phyloP scores from a whole-genome alignment of 441 rosid genomes.

The Populus hybrid region DNA sequence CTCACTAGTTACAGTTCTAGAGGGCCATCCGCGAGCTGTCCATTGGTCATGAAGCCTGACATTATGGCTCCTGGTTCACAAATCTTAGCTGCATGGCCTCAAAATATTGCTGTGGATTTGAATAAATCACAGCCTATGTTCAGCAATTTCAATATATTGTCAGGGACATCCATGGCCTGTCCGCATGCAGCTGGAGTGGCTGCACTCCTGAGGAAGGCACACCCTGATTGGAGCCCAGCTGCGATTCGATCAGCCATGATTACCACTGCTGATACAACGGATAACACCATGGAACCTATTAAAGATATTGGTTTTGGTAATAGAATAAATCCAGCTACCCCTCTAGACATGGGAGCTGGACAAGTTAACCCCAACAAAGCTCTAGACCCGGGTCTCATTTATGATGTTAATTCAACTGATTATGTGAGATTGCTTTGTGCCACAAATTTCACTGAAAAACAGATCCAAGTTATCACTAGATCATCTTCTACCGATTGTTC shows the following conservation, averaged over 20 bases:
- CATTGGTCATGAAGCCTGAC: constrained; percentile 74
- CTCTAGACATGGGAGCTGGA: constrained; percentile 70
- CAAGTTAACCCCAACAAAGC: constrained; percentile 71
- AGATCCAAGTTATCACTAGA: constrained; percentile 47
- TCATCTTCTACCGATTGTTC: constrained; percentile 40
- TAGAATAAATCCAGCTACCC: constrained; percentile 32
- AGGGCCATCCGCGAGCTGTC: constrained; percentile 67
- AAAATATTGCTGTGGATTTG: constrained; percentile 33
- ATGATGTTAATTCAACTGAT: constrained; percentile 44
- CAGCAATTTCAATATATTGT: constrained; percentile 60
- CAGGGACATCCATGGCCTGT: constrained; percentile 91
- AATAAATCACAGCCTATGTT: constrained; percentile 49
- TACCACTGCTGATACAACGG: constrained; percentile 67
- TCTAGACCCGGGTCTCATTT: constrained; percentile 71
- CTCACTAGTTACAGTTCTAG: constrained; percentile 72
- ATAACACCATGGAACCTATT: constrained; percentile 44
- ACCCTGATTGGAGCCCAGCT: constrained; percentile 74
- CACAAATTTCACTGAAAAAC: constrained; percentile 45
- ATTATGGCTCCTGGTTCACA: constrained; percentile 79
- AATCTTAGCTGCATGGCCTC: constrained; percentile 83
- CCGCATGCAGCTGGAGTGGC: constrained; percentile 84
- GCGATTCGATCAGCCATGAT: constrained; percentile 74
- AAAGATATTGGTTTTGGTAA: constrained; percentile 65
- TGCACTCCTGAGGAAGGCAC: constrained; percentile 67
- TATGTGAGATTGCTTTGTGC: constrained; percentile 53